These are phyloP conservation scores for Macaranga tanarius DNA, from an alignment of 441 rosid genomes.

Conservation along the genomic window DNA sequence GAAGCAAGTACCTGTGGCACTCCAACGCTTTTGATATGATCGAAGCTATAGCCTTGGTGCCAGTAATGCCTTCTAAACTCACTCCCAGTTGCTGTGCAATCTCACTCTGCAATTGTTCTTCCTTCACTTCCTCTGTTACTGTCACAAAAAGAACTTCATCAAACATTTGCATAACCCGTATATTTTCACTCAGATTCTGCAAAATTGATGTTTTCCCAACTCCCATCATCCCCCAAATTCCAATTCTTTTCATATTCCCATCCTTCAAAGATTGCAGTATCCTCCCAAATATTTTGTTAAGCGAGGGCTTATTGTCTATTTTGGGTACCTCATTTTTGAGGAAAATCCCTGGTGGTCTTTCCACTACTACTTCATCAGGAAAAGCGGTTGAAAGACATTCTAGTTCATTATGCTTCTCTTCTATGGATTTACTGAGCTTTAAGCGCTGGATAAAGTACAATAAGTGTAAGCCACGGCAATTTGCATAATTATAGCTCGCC, in stretches of 20 bases:
- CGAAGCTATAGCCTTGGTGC: slow-evolving; percentile 14
- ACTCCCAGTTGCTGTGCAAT: slow-evolving; percentile 25
- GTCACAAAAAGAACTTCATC: slow-evolving; percentile 30
- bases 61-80: background rate
- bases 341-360: background rate
- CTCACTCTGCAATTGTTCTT: slow-evolving; percentile 24
- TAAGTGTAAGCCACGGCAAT: background rate
- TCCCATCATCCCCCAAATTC: slow-evolving; percentile 36
- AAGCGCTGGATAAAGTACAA: background rate
- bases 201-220: slow-evolving; percentile 36
- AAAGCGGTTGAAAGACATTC: background rate
- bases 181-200: slow-evolving; percentile 30
- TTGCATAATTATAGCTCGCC: background rate
- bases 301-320: slow-evolving; percentile 10
- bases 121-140: slow-evolving; percentile 16
- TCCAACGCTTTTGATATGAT: slow-evolving; percentile 27
- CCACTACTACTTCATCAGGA: background rate
- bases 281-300: background rate
- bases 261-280: slow-evolving; percentile 7
- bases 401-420: background rate
- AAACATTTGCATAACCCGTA: slow-evolving; percentile 25
- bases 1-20: slow-evolving; percentile 30
- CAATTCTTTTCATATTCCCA: slow-evolving; percentile 23
- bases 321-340: background rate
- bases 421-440: background rate